Evolutionary conservation across 768 basidiomycete species (phyloP).

Genomic region (Hemileccinum impolitum): DNA sequence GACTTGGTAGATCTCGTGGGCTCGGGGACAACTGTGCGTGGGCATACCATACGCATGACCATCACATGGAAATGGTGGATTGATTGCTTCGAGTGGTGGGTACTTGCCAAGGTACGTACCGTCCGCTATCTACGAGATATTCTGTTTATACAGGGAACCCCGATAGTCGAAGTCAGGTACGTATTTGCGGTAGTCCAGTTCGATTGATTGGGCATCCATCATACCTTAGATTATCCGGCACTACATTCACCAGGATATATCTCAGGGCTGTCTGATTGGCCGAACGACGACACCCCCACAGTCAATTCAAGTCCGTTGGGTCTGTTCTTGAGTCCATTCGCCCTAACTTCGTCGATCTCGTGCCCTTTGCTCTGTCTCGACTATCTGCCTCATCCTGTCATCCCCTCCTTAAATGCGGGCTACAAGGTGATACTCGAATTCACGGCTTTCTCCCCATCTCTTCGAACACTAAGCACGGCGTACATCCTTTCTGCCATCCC

Average conservation of each 20-base stretch:
- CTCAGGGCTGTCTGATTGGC: neutral
- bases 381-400: constrained; percentile 5
- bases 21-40: constrained; percentile 33
- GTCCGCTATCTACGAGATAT: neutral
- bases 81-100: constrained; percentile 35
- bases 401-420: constrained; percentile 16
- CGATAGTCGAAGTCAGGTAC: constrained; percentile 19
- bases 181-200: constrained; percentile 13
- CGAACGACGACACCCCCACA: neutral
- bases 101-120: constrained; percentile 21
- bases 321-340: constrained; percentile 7
- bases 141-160: neutral
- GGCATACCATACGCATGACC: constrained; percentile 36
- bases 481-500: constrained; percentile 45
- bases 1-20: constrained; percentile 39
- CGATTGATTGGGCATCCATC: neutral
- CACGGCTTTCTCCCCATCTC: constrained; percentile 36
- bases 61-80: constrained; percentile 34
- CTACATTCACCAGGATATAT: neutral
- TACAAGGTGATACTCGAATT: constrained; percentile 31
- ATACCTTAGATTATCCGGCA: neutral
- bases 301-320: constrained; percentile 8
- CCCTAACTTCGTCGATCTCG: constrained; percentile 4
- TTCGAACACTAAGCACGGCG: constrained; percentile 32
- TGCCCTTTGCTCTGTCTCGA: constrained; percentile 24